phyloP scores from a whole-genome alignment of 2,329 filamentous ascomycete genomes.

The Westerdykella sp. region DNA sequence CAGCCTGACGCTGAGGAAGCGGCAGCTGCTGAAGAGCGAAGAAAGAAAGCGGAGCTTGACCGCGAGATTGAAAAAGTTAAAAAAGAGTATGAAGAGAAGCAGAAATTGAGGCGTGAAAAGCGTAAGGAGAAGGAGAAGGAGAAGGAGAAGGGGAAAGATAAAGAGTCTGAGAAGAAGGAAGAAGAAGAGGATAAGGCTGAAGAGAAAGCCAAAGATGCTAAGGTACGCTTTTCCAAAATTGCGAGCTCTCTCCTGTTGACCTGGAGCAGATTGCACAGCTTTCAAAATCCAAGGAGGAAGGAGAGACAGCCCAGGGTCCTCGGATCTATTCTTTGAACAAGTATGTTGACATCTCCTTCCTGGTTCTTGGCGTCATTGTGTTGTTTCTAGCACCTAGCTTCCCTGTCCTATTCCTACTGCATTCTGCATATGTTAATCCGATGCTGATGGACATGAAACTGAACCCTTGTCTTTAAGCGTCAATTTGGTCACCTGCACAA shows the following conservation, averaged over 20 bases:
- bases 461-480: too few species aligned
- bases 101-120: conserved; percentile 53
- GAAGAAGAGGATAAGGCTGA: conserved; percentile 59
- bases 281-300: conserved; percentile 41
- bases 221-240: conserved; percentile 37
- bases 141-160: conserved; percentile 18
- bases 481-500: too few species aligned
- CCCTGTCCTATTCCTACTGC: too few species aligned
- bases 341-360: conserved; percentile 41
- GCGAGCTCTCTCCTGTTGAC: not conserved
- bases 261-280: conserved; percentile 41
- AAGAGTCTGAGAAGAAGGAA: conserved; percentile 49
- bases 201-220: conserved; percentile 56
- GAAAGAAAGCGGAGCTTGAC: conserved; percentile 45
- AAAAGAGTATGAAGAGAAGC: conserved; percentile 46
- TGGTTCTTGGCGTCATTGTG: not conserved
- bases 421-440: too few species aligned
- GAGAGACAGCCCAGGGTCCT: conserved; percentile 58
- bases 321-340: conserved; percentile 79
- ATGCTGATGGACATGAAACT: too few species aligned
- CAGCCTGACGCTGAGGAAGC: conserved; percentile 64
- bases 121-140: conserved; percentile 43
- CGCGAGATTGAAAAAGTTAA: conserved; percentile 46
- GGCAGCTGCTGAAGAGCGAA: conserved; percentile 51
- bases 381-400: too few species aligned